Conservation (phyloP, 2,329 filamentous ascomycete genomes). For the Botrytis byssoidea region DNA sequence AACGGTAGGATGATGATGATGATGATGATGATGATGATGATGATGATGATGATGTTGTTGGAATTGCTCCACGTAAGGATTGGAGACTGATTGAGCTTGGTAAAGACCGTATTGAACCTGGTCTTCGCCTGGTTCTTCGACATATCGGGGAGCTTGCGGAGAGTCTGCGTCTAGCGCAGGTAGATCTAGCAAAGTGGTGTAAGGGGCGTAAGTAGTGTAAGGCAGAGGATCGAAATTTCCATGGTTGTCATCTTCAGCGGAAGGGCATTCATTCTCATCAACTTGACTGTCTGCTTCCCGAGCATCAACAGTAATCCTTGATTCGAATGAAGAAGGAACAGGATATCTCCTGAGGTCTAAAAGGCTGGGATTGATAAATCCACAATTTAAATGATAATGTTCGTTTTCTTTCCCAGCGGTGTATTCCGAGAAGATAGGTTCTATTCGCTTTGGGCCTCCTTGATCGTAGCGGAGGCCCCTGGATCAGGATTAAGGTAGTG, state of each 20-base stretch:
- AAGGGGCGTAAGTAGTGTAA: conserved; percentile 1
- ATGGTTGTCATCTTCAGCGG: not conserved
- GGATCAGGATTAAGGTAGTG: not conserved
- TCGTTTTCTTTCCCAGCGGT: conserved; percentile 11
- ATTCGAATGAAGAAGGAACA: not conserved
- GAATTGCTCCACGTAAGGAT: not conserved
- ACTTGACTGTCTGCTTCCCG: not conserved
- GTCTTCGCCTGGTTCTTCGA: not conserved
- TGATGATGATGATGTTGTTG: not conserved
- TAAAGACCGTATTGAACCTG: not conserved
- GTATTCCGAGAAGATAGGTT: conserved; percentile 7
- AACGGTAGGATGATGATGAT: not conserved
- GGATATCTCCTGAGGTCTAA: conserved; percentile 15
- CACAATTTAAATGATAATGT: not conserved
- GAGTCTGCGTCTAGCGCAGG: not conserved
- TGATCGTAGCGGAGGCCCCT: conserved; percentile 10
- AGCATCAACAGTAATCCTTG: not conserved
- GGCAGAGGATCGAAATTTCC: conserved; percentile 7
- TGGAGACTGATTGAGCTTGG: not conserved
- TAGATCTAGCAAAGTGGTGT: not conserved
- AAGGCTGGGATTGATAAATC: conserved; percentile 18
- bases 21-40: not conserved
- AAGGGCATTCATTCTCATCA: conserved; percentile 6
- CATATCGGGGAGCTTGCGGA: not conserved
- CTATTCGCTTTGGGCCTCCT: conserved; percentile 19